Base-by-base conservation (phyloP, 306 rosid genomes). In the Purshia tridentata region DNA sequence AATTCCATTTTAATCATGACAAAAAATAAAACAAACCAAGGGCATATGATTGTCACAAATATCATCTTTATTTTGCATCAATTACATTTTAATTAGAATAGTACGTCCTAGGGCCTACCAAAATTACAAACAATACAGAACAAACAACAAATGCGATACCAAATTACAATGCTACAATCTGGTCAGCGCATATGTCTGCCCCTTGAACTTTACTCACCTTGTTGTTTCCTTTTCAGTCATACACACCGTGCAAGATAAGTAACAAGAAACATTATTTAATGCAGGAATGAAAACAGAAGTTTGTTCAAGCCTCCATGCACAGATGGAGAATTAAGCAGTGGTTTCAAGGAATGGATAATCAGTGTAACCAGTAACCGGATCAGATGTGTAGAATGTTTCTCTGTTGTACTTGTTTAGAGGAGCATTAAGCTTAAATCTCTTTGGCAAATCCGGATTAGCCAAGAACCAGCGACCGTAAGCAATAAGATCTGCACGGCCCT, bases 381-480 rank as follows among this genome's bases (percentile, higher is more conserved):
- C 96, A 46, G 61, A 6, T 20, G 0, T 14, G 62, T 84, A 87
- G 59, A 90, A 87, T 6, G 90, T 90, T 1, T 70, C 73, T 15
- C 88, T 29, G 1, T 72, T 52, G 71, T 90, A 87, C 84, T 80
- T 86, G 74, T 90, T 90, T 11, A 90, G 83, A 40, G 90, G 83
- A 47, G 90, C 90, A 70, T 84, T 50, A 14, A 85, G 78, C 23
- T 78, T 81, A 77, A 82, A 90, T 82, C 96, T 80, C 76, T 78
- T 90, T 0, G 96, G 89, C 71, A 90, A 84, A 81, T 90, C 92
- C 15, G 89, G 96, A 75, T 87, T 90, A 19, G 92, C 87, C 76
- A 90, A 67, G 82, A 87, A 87, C 39, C 46, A 16, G 16, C 84
- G 76, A 4, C 84, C 88, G 69, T 72, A 82, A 22, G 65, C 82